phyloP scores from a whole-genome alignment of 371 early-diverging fungal genomes.

The Rhizopus delemar region DNA sequence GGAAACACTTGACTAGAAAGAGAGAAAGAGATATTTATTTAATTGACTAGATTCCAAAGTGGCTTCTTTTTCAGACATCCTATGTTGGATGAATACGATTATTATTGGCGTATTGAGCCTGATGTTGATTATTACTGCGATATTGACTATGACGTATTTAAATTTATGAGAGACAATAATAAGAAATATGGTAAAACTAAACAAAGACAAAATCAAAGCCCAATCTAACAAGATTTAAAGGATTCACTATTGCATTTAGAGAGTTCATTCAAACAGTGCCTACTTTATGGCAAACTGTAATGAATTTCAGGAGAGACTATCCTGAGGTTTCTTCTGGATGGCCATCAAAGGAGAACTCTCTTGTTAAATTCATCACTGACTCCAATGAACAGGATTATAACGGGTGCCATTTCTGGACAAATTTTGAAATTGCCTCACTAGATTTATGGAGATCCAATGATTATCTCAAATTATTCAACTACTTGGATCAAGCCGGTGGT shows the following conservation, averaged over 20 bases:
- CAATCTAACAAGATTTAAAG: slow-evolving; percentile 40
- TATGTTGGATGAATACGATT: slow-evolving; percentile 76
- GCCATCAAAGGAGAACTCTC: slow-evolving; percentile 39
- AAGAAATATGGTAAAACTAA: slow-evolving; percentile 22
- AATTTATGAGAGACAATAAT: slow-evolving; percentile 24
- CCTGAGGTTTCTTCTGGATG: slow-evolving; percentile 37
- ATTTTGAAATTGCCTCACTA: slow-evolving; percentile 77
- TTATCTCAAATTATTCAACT: slow-evolving; percentile 78
- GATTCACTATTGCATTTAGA: slow-evolving; percentile 67
- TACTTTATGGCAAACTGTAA: slow-evolving; percentile 67
- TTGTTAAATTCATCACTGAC: slow-evolving; percentile 45
- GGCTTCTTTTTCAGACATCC: slow-evolving; percentile 92
- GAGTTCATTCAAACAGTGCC: slow-evolving; percentile 78
- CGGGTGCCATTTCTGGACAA: slow-evolving; percentile 79
- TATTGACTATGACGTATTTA: slow-evolving; percentile 51
- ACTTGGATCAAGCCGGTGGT: slow-evolving; percentile 84
- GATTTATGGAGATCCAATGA: slow-evolving; percentile 76
- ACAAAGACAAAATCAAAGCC: slow-evolving; percentile 26
- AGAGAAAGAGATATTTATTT: background rate
- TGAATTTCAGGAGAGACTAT: slow-evolving; percentile 48
- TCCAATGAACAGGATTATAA: slow-evolving; percentile 51
- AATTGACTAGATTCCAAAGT: slow-evolving; percentile 46
- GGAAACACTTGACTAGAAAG: no score
- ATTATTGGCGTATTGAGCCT: slow-evolving; percentile 97
- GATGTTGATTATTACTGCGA: slow-evolving; percentile 87